Evolutionary conservation across 2,329 filamentous ascomycete species (phyloP).

Genomic region (Stachybotrys elegans): DNA sequence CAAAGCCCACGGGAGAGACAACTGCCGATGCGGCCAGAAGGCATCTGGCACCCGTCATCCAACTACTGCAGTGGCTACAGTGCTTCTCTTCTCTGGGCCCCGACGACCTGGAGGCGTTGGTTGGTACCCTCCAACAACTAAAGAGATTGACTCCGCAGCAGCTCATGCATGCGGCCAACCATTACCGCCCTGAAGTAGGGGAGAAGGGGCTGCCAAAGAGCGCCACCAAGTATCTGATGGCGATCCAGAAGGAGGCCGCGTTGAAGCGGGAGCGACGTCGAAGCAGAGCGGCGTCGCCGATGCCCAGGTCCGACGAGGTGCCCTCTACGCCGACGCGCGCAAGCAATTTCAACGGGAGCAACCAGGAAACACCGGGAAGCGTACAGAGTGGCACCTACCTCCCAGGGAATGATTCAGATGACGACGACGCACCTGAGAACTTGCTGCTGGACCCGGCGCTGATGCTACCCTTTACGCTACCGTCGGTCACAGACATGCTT

Average conservation of each 20-base stretch:
- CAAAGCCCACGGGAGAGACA: slow-evolving; percentile 76
- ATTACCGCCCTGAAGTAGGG: slow-evolving; percentile 91
- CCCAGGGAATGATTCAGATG: slow-evolving; percentile 44
- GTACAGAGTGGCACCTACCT: slow-evolving; percentile 34
- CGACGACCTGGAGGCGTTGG: slow-evolving; percentile 83
- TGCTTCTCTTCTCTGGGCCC: slow-evolving; percentile 87
- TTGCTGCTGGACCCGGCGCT: slow-evolving; percentile 83
- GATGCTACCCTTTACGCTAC: slow-evolving; percentile 92
- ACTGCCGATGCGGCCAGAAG: slow-evolving; percentile 79
- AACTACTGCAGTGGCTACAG: slow-evolving; percentile 94
- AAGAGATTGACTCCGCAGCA: slow-evolving; percentile 81
- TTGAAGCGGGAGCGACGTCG: slow-evolving; percentile 50
- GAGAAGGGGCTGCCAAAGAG: slow-evolving; percentile 88
- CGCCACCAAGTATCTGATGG: slow-evolving; percentile 78
- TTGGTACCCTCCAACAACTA: slow-evolving; percentile 84
- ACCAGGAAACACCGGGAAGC: slow-evolving; percentile 36
- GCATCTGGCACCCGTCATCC: slow-evolving; percentile 85
- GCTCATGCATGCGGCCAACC: slow-evolving; percentile 83
- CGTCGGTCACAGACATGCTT: slow-evolving; percentile 95
- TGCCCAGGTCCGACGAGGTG: slow-evolving; percentile 30
- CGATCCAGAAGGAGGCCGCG: slow-evolving; percentile 70
- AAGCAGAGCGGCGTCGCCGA: slow-evolving; percentile 41
- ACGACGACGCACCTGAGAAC: slow-evolving; percentile 66
- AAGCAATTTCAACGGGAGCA: slow-evolving; percentile 36
- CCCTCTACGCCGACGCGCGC: slow-evolving; percentile 39